Percentiles rank a stretch among this genome's conserved stretches.
phyloP scores from a whole-genome alignment of 2,329 filamentous ascomycete genomes.

The Pseudogymnoascus sp. region DNA sequence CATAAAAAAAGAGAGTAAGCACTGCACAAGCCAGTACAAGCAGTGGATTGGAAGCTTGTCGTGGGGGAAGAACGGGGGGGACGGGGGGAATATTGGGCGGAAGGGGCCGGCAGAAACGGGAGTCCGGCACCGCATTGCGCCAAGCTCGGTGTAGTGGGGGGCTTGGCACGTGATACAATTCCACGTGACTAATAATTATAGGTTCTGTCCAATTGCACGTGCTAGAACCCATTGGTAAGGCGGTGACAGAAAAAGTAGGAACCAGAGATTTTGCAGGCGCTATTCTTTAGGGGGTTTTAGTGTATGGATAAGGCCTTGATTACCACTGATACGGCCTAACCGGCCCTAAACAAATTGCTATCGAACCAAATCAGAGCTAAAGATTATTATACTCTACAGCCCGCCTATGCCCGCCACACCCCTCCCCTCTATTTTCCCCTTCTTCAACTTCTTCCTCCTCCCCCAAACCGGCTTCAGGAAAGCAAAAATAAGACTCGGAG shows the following conservation, averaged over 20 bases:
- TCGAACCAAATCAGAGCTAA: background rate
- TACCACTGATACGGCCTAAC: conserved; percentile 9
- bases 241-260: conserved; percentile 9
- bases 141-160: background rate
- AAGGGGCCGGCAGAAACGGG: background rate
- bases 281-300: background rate
- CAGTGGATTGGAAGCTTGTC: background rate
- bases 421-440: background rate
- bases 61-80: background rate
- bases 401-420: background rate
- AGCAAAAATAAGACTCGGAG: conserved; percentile 8
- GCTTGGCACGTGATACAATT: background rate
- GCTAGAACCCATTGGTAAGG: conserved; percentile 1
- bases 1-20: background rate
- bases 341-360: conserved; percentile 4
- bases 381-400: too few relatives aligned
- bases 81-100: background rate
- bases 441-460: conserved; percentile 13
- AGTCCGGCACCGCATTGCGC: conserved; percentile 4
- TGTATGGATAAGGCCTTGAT: background rate
- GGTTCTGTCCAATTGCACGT: background rate
- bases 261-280: conserved; percentile 5
- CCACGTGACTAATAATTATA: background rate
- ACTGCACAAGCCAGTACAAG: background rate
- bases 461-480: conserved; percentile 8